phyloP scores from a whole-genome alignment of 1,139 yeast genomes.

The Suhomyces chickasaworum region DNA sequence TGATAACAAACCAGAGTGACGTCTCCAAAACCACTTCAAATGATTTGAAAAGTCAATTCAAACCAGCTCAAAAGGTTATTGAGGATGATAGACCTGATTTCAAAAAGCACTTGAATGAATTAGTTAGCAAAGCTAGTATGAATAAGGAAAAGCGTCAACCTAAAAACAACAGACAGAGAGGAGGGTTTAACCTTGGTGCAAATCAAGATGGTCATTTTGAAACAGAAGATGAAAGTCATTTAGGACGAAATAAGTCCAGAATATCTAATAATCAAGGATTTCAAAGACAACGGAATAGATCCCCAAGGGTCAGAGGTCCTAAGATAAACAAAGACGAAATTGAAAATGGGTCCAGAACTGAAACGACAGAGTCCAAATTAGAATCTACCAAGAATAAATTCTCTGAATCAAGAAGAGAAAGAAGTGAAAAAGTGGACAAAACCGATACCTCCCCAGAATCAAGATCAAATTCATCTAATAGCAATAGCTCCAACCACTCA shows the following conservation, averaged over 20 bases:
- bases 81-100: conserved; percentile 35
- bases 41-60: background rate
- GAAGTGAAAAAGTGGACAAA: background rate
- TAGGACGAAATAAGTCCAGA: conserved; percentile 5
- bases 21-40: background rate
- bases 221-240: background rate
- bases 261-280: background rate
- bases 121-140: conserved; percentile 22
- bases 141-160: conserved; percentile 13
- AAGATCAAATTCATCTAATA: background rate
- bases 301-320: conserved; percentile 7
- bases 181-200: background rate
- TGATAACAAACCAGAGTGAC: background rate
- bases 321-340: background rate
- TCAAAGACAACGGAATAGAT: conserved; percentile 2
- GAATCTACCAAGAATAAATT: background rate
- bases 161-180: conserved; percentile 1
- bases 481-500: background rate
- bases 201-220: background rate
- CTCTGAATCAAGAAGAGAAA: conserved; percentile 14
- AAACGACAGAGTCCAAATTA: background rate
- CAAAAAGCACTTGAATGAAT: conserved; percentile 35
- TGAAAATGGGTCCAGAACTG: background rate
- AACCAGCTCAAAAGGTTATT: background rate
- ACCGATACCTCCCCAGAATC: background rate